Conservation (phyloP, 2,329 filamentous ascomycete genomes). For the Emmonsiellopsis sp. region DNA sequence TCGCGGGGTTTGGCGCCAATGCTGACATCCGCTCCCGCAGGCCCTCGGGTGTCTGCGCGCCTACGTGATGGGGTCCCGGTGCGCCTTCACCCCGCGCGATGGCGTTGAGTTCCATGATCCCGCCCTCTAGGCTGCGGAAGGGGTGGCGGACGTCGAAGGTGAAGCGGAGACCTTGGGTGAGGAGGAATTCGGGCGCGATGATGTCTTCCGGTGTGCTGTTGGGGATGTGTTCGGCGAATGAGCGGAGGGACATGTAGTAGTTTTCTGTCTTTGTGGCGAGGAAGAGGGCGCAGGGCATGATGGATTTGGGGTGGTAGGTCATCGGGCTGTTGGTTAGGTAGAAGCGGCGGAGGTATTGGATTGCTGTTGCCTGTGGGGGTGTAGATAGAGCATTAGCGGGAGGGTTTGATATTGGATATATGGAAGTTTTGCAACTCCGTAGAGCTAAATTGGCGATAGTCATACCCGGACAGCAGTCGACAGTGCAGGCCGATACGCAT, state of each 20-base stretch:
- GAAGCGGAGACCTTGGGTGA: slow-evolving; percentile 87
- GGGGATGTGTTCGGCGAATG: slow-evolving; percentile 61
- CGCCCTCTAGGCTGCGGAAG: slow-evolving; percentile 76
- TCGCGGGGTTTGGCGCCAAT: slow-evolving; percentile 19
- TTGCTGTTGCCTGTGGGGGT: slow-evolving; percentile 58
- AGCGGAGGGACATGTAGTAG: slow-evolving; percentile 57
- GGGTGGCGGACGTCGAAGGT: slow-evolving; percentile 90
- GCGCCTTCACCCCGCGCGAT: slow-evolving; percentile 51
- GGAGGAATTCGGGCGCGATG: slow-evolving; percentile 80
- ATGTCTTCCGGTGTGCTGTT: slow-evolving; percentile 70
- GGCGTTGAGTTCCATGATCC: slow-evolving; percentile 69
- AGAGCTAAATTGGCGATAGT: slow-evolving; percentile 8
- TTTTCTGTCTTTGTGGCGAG: slow-evolving; percentile 91
- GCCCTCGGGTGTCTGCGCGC: slow-evolving; percentile 20
- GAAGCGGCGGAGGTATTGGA: slow-evolving; percentile 86
- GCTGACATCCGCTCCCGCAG: slow-evolving; percentile 22
- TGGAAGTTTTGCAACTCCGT: no score
- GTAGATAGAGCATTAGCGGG: background rate
- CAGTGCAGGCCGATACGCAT: slow-evolving; percentile 48
- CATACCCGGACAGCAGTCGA: slow-evolving; percentile 51
- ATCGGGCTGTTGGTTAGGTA: slow-evolving; percentile 93
- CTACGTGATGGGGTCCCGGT: slow-evolving; percentile 19
- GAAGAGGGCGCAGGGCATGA: slow-evolving; percentile 84
- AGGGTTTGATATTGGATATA: no score
- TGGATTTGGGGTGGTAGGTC: slow-evolving; percentile 85